A percentile compares a stretch with the other conserved stretches of the same genome.
phyloP scores from a whole-genome alignment of 805 yeast species.

The Zygotorulaspora florentina region DNA sequence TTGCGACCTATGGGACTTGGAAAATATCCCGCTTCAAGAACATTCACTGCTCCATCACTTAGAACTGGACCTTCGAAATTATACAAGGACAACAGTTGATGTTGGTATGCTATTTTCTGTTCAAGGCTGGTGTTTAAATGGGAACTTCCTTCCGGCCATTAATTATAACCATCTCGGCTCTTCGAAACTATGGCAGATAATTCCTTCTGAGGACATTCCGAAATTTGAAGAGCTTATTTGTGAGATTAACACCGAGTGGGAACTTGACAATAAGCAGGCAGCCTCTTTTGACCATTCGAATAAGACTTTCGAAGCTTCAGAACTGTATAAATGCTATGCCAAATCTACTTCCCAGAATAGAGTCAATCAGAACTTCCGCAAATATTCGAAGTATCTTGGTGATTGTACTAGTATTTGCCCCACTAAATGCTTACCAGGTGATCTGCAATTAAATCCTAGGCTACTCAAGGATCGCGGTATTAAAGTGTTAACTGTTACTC shows the following conservation, averaged over 20 bases:
- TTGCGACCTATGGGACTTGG: constrained; percentile 52
- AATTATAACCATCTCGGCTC: constrained; percentile 57
- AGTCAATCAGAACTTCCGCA: background rate
- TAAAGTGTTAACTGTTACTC: constrained; percentile 44
- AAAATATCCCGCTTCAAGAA: constrained; percentile 48
- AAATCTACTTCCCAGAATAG: constrained; percentile 12
- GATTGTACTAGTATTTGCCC: constrained; percentile 6
- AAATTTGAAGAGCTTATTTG: constrained; percentile 46
- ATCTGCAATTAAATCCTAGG: constrained; percentile 36
- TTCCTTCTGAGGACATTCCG: constrained; percentile 52
- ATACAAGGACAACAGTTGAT: constrained; percentile 43
- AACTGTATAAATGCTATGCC: constrained; percentile 57
- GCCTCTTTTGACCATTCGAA: background rate
- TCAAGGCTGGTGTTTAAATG: constrained; percentile 57
- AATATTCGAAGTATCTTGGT: constrained; percentile 17
- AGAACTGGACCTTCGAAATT: constrained; percentile 41
- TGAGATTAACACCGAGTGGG: background rate
- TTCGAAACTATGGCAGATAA: constrained; percentile 54
- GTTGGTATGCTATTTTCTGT: constrained; percentile 53
- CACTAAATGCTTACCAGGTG: constrained; percentile 4
- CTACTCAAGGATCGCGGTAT: constrained; percentile 48
- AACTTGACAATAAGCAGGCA: background rate
- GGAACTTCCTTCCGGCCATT: constrained; percentile 51
- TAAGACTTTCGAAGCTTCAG: constrained; percentile 24
- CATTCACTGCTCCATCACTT: constrained; percentile 46